Base-by-base conservation (phyloP, 2,329 filamentous ascomycete species). In the Monosporascus sp. region DNA sequence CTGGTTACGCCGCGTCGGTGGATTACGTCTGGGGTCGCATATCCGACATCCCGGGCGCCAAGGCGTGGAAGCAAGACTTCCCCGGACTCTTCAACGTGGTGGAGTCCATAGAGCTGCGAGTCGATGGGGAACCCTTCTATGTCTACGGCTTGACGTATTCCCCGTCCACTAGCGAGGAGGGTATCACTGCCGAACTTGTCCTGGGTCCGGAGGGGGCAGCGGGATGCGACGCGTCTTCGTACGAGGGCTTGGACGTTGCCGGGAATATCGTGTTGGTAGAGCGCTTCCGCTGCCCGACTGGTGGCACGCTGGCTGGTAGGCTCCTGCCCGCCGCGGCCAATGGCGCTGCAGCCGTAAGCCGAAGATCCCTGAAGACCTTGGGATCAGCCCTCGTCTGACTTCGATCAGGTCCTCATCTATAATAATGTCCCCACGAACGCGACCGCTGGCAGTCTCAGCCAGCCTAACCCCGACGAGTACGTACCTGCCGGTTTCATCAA, bases 1-100 rank as follows among this genome's bases (percentile, higher is more conserved):
- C 76, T 1, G 77, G 77, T 14, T 79, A 75, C 58, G 70, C 67
- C 31, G 75, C 76, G 6, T 78, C 75, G 0, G 74, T 77, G 27
- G 72, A 79, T 48, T 79, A 76, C 59, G 70, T 81, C 58, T 72
- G 73, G 48, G 70, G 69, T n/a, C 70, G 72, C 35, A 68, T 77
- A 7, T 70, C 70, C 31, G 70, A 73, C n/a, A 68, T 72, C 11
- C 56, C 69, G 22, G 64, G 60, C 27, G 65, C 66, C 7, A 65
- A 64, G 24, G 66, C 65, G 24, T 80, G 75, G 73, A 73, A 72
- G 41, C 76, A 79, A 49, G 71, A 77, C 51, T 79, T 80, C 55
- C 69, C 74, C 0, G 75, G 75, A 2, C 63, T 74, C 0, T 78
- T 74, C 64, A 65, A 63, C 52, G 58, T 64, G 5, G 68, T 77